These are phyloP conservation scores for Thymus quinquecostatus DNA, from an alignment of 257 asterid genomes.

Conservation along the genomic window DNA sequence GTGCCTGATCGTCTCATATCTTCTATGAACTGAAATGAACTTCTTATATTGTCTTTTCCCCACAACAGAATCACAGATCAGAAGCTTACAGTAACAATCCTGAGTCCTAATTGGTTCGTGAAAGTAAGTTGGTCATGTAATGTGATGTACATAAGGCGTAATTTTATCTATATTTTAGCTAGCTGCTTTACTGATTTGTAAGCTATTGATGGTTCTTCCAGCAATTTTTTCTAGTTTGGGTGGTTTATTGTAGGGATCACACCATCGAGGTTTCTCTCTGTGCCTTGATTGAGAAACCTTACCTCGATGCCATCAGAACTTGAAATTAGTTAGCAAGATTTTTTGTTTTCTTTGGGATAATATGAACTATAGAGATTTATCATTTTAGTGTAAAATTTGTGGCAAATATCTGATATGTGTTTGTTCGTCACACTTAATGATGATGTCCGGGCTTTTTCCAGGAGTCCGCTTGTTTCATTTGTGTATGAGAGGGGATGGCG, in stretches of 20 bases:
- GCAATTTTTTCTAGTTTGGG: background rate
- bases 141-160: background rate
- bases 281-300: no score
- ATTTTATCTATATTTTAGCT: background rate
- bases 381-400: background rate
- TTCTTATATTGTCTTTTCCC: background rate
- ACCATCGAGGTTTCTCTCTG: no score
- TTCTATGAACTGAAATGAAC: background rate
- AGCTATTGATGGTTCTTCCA: background rate
- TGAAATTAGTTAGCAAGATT: no score
- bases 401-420: background rate
- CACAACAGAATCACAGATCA: background rate
- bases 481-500: constrained; percentile 99
- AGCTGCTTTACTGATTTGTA: background rate
- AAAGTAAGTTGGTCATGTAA: background rate
- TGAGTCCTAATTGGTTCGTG: no score
- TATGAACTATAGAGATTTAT: background rate
- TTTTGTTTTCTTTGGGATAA: background rate
- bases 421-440: constrained; percentile 33
- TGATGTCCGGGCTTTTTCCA: constrained; percentile 34
- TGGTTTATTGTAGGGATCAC: no score
- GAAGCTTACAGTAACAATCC: background rate
- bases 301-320: no score
- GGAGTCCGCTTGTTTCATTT: constrained; percentile 96
- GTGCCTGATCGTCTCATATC: background rate